Percentiles rank a stretch among this genome's conserved stretches.
These are phyloP conservation scores for Herpetospermum pedunculosum DNA, from an alignment of 306 rosid species.

Conservation along the genomic window DNA sequence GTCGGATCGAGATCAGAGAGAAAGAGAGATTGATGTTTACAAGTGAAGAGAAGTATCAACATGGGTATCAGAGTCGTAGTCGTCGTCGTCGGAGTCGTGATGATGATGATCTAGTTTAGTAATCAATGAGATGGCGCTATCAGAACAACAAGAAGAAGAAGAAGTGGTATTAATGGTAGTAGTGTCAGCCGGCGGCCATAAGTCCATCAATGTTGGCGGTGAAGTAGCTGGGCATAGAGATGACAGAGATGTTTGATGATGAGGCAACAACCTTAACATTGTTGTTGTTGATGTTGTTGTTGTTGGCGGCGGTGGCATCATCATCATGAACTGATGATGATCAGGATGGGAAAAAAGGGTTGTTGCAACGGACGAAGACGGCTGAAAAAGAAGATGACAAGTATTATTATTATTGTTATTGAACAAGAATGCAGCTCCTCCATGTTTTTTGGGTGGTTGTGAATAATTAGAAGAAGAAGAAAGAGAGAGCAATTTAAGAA, in stretches of 20 bases:
- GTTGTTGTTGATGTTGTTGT: neutral
- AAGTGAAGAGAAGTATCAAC: conserved; percentile 94
- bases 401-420: neutral
- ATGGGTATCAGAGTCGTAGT: conserved; percentile 29
- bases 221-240: neutral
- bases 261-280: conserved; percentile 29
- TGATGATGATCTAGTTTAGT: conserved; percentile 15
- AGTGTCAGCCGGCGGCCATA: conserved; percentile 5
- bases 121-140: conserved; percentile 12
- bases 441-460: conserved; percentile 17
- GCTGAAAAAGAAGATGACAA: conserved; percentile 6
- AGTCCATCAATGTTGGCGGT: conserved; percentile 24
- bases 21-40: conserved; percentile 16
- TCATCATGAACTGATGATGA: neutral
- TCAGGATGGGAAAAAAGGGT: neutral
- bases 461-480: no score
- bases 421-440: neutral
- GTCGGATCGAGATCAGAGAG: neutral
- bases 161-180: neutral
- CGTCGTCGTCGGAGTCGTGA: conserved; percentile 8
- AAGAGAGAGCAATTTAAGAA: conserved; percentile 18
- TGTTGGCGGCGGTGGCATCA: conserved; percentile 18
- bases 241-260: conserved; percentile 39
- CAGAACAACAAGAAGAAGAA: neutral
- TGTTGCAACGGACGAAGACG: neutral